phyloP scores from a whole-genome alignment of 345 rosid genomes.

The Melastoma malabathricum region DNA sequence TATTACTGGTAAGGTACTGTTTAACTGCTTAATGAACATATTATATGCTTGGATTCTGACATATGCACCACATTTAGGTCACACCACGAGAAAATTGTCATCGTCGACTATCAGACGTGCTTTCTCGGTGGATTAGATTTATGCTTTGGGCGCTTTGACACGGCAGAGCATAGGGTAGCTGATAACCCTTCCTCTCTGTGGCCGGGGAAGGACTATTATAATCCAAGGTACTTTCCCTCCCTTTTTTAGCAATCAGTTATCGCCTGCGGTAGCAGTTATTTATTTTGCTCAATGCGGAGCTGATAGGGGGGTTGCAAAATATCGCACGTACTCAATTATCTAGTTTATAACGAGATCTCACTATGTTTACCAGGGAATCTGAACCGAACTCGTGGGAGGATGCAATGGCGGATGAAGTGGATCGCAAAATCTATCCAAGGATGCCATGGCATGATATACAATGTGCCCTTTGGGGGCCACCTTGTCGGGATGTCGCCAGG shows the following conservation, averaged over 20 bases:
- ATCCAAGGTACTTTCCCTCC: conserved; percentile 49
- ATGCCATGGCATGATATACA: conserved; percentile 99
- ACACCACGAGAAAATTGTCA: conserved; percentile 87
- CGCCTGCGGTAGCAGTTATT: too few species aligned
- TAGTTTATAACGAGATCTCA: too few species aligned
- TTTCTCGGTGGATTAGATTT: conserved; percentile 89
- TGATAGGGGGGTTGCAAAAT: too few species aligned
- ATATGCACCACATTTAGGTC: conserved; percentile 36
- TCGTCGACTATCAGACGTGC: conserved; percentile 67
- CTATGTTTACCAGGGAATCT: conserved; percentile 48
- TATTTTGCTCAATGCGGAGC: too few species aligned
- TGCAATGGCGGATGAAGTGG: conserved; percentile 65
- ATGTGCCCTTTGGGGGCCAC: conserved; percentile 95
- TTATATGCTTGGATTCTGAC: too few species aligned
- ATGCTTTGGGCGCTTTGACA: conserved; percentile 88
- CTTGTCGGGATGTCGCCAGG: conserved; percentile 81
- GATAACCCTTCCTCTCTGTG: conserved; percentile 58
- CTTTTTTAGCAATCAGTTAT: not conserved
- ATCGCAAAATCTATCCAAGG: conserved; percentile 60
- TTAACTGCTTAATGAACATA: not conserved
- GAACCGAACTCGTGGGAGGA: conserved; percentile 99
- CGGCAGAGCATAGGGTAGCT: conserved; percentile 55
- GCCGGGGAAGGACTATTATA: conserved; percentile 96
- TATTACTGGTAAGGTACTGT: conserved; percentile 53
- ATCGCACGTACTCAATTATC: too few species aligned